A percentile compares a stretch with the other conserved stretches of the same genome.
Evolutionary conservation across 345 rosid species (phyloP).

Genomic region (Sonneratia caseolaris): DNA sequence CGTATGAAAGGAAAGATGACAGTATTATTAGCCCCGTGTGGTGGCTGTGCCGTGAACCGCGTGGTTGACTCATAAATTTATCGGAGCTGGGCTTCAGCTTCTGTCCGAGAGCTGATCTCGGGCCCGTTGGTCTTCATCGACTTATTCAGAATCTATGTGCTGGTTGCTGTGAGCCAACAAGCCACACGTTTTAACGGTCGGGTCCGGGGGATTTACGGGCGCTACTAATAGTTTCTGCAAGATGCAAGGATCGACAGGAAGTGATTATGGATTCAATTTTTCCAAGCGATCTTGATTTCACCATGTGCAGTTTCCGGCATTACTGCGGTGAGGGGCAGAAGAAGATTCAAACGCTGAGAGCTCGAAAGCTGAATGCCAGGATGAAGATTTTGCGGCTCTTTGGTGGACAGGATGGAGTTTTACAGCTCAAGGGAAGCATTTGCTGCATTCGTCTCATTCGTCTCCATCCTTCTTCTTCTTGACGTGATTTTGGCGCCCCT

Average conservation of each 20-base stretch:
- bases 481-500: conserved; percentile 93
- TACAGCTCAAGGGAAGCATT: neutral
- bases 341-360: neutral
- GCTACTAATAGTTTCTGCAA: neutral
- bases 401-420: neutral
- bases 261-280: neutral
- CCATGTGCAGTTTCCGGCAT: neutral
- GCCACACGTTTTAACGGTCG: too few relatives aligned
- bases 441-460: conserved; percentile 18
- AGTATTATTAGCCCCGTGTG: too few relatives aligned
- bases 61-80: too few relatives aligned
- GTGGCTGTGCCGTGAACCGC: too few relatives aligned
- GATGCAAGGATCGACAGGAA: neutral
- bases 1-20: too few relatives aligned
- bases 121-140: too few relatives aligned
- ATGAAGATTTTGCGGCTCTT: neutral
- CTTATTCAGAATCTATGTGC: too few relatives aligned
- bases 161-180: too few relatives aligned
- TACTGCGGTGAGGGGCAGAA: neutral
- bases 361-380: neutral
- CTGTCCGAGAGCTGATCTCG: too few relatives aligned
- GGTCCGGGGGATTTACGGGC: too few relatives aligned
- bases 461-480: conserved; percentile 91
- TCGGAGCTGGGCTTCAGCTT: too few relatives aligned
- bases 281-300: neutral